Evolutionary conservation across 1,284 basidiomycete species (phyloP).

Genomic region (Fistulinella cinereoalba): DNA sequence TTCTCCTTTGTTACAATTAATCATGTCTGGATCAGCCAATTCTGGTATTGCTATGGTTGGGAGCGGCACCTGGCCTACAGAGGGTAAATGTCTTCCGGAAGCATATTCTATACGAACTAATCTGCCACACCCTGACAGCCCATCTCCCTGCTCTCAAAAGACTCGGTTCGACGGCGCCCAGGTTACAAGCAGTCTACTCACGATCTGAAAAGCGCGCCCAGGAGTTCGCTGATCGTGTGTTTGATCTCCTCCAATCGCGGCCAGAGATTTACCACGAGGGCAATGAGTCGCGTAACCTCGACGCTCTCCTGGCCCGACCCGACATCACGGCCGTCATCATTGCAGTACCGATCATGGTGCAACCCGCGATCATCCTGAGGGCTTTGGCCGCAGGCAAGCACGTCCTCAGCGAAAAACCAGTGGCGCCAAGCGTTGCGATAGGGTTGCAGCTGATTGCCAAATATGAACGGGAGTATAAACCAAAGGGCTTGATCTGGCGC

Average conservation of each 20-base stretch:
- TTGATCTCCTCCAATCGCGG: conserved; percentile 37
- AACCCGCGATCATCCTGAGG: conserved; percentile 65
- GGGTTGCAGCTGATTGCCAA: conserved; percentile 63
- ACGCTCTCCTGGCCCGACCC: conserved; percentile 59
- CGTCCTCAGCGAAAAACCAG: conserved; percentile 83
- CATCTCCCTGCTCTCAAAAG: conserved; percentile 69
- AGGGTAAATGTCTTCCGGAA: no score
- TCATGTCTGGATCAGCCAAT: no score
- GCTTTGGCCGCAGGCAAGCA: conserved; percentile 75
- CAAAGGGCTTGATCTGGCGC: conserved; percentile 75
- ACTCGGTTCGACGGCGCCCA: conserved; percentile 43
- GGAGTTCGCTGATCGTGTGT: conserved; percentile 47
- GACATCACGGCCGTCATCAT: conserved; percentile 75
- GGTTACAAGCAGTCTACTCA: conserved; percentile 75
- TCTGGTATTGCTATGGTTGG: no score
- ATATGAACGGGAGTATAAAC: conserved; percentile 64
- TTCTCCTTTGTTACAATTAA: no score
- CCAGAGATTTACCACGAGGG: conserved; percentile 60
- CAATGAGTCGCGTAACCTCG: conserved; percentile 46
- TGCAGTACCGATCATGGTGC: conserved; percentile 72
- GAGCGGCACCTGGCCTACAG: no score
- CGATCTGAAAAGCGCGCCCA: conserved; percentile 62
- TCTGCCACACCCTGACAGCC: conserved; percentile 52
- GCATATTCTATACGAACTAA: no score
- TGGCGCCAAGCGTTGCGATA: conserved; percentile 66